Base-by-base conservation (phyloP, 2,329 filamentous ascomycete genomes). In the Fusarium sp. region DNA sequence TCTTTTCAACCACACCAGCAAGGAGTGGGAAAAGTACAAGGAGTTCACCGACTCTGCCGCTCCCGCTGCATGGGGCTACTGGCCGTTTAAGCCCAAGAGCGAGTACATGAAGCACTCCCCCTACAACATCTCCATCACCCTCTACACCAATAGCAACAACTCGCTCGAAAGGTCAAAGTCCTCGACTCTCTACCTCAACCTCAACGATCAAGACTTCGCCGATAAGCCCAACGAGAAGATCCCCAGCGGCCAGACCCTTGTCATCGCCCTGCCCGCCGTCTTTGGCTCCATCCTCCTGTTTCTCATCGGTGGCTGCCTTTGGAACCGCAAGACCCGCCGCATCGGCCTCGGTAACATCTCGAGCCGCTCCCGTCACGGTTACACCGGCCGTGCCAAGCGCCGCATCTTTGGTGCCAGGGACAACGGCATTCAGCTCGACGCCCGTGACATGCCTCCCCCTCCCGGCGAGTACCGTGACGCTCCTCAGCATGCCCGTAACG, bases 291-390 rank as follows among this genome's bases (percentile, higher is more conserved):
- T 84, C 50, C 43, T 76, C 38, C 58, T 85, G 44, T 75, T 83
- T 61, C 57, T 85, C 66, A 39, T 88, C 75, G 78, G 88, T 74
- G 71, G 87, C 74, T 79, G 82, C 76, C 50, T 88, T 78, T 85
- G 80, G 79, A 84, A 86, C 73, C 77, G 79, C 51, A 78, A 80
- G 67, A 73, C 77, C n/a, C 79, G 84, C 53, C 72, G 72, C 58
- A 83, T 87, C 58, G 74, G 75, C 5, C 69, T 87, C 42, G 83
- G 81, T 49, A 83, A 80, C 67, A 75, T 86, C 73, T 82, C 85
- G 78, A 76, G 80, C 65, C 79, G 81, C 46, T 64, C 65, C 38
- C 73, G 78, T 29, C 69, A 77, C 61, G 79, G 82, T 36, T 83
- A 83, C 72, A 73, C 70, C 10, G 79, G 81, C 55, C 74, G 78